These are phyloP conservation scores for Plasmopara halstedii DNA, from an alignment of 352 stramenopile genomes.

Conservation along the genomic window DNA sequence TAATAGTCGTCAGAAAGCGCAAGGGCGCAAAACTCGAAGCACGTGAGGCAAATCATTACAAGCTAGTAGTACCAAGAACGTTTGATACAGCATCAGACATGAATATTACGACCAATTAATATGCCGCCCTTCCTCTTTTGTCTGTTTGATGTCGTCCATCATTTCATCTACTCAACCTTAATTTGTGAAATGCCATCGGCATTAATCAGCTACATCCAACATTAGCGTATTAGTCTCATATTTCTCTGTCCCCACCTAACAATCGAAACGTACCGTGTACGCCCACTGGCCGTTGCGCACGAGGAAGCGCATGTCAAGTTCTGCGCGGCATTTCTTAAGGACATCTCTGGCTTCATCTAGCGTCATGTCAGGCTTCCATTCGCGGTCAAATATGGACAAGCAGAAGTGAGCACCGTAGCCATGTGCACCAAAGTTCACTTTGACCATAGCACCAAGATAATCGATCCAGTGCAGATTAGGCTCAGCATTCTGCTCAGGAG, in stretches of 20 bases:
- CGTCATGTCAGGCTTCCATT: conserved; percentile 82
- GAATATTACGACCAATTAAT: background rate
- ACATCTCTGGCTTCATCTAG: conserved; percentile 68
- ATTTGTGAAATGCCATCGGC: conserved; percentile 57
- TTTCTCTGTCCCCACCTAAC: background rate
- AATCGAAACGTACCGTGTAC: conserved; percentile 45
- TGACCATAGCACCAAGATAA: conserved; percentile 78
- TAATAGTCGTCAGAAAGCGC: conserved; percentile 42
- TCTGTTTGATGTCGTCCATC: no score
- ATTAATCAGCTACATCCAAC: conserved; percentile 49
- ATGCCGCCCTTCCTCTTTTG: background rate
- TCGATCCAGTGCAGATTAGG: conserved; percentile 86
- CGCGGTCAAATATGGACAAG: conserved; percentile 81
- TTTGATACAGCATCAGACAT: background rate
- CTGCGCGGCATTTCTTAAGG: conserved; percentile 69
- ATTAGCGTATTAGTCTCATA: conserved; percentile 1
- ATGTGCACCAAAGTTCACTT: conserved; percentile 83
- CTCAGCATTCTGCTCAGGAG: conserved; percentile 21
- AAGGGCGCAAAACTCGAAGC: conserved; percentile 44
- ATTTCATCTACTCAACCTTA: conserved; percentile 40
- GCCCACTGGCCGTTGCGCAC: conserved; percentile 83
- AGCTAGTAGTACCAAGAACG: background rate
- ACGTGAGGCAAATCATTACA: conserved; percentile 3
- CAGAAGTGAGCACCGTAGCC: conserved; percentile 82
- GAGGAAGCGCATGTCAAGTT: conserved; percentile 80